phyloP scores from a whole-genome alignment of 1,284 basidiomycete species.

The Fomitopsis pinicola region DNA sequence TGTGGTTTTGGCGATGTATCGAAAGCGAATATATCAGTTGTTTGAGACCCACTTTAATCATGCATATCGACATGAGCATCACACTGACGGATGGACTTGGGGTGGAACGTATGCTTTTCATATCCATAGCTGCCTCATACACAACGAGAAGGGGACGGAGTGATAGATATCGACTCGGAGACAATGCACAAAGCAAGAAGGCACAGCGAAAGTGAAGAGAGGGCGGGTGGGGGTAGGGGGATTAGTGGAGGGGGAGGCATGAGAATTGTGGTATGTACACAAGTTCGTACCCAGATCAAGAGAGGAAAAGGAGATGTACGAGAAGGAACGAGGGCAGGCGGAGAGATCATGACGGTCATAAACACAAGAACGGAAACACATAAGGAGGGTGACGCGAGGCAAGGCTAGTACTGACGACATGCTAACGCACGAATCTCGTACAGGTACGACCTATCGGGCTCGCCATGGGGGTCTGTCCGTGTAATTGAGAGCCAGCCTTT shows the following conservation, averaged over 20 bases:
- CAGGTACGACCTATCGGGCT: conserved; percentile 56
- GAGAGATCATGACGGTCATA: conserved; percentile 17
- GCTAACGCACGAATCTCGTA: conserved; percentile 80
- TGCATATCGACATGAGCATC: not conserved
- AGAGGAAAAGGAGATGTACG: not conserved
- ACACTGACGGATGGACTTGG: not conserved
- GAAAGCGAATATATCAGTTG: not conserved
- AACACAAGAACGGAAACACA: conserved; percentile 4
- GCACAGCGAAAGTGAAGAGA: conserved; percentile 23
- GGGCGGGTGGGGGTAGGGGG: conserved; percentile 16
- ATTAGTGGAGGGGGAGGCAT: conserved; percentile 13
- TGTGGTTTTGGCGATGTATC: not conserved
- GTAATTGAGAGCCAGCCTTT: conserved; percentile 59
- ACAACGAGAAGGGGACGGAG: conserved; percentile 10
- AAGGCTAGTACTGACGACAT: conserved; percentile 65
- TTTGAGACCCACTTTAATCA: not conserved
- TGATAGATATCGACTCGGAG: conserved; percentile 1
- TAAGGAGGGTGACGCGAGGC: conserved; percentile 2
- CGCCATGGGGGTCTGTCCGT: conserved; percentile 37
- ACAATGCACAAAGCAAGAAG: conserved; percentile 15
- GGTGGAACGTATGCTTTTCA: conserved; percentile 9
- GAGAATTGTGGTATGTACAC: not conserved
- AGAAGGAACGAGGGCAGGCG: conserved; percentile 6
- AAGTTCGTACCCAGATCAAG: conserved; percentile 5
- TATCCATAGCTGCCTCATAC: conserved; percentile 16